phyloP scores from a whole-genome alignment of 306 rosid genomes.

The Quercus suber region DNA sequence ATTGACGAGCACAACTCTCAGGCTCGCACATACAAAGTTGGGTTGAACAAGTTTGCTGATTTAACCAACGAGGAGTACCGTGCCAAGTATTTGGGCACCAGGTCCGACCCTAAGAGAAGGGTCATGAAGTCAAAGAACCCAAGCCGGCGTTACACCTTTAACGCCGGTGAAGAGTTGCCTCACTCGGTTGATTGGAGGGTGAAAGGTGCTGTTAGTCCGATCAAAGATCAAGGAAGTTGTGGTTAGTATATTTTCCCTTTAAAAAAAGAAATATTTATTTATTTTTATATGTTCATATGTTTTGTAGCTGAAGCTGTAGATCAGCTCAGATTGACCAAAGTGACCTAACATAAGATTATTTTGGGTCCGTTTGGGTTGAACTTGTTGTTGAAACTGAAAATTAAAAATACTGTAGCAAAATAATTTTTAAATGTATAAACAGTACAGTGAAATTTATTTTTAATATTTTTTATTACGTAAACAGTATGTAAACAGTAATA shows the following conservation, averaged over 20 bases:
- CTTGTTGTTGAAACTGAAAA: too few species aligned
- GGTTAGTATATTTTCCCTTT: slow-evolving; percentile 46
- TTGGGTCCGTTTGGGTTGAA: too few species aligned
- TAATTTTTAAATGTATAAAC: too few species aligned
- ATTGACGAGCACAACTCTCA: slow-evolving; percentile 64
- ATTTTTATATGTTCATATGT: neutral
- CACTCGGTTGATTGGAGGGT: slow-evolving; percentile 78
- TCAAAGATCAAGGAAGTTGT: slow-evolving; percentile 85
- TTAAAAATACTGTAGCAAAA: too few species aligned
- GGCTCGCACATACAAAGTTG: slow-evolving; percentile 58
- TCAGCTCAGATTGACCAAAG: neutral
- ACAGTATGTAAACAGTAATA: too few species aligned
- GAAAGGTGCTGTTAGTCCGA: slow-evolving; percentile 56
- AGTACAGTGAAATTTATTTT: too few species aligned
- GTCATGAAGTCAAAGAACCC: slow-evolving; percentile 49
- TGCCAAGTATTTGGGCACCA: slow-evolving; percentile 51
- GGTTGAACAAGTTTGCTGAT: slow-evolving; percentile 78
- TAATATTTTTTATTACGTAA: too few species aligned
- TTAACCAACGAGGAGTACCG: slow-evolving; percentile 75
- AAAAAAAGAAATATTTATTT: neutral
- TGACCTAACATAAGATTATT: neutral
- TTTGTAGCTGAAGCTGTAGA: too few species aligned
- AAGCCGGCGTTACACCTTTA: slow-evolving; percentile 51
- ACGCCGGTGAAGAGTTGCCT: slow-evolving; percentile 50
- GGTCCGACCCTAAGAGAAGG: slow-evolving; percentile 44